Conservation (phyloP, 495 filamentous ascomycete genomes). For the Glarea lozoyensis region DNA sequence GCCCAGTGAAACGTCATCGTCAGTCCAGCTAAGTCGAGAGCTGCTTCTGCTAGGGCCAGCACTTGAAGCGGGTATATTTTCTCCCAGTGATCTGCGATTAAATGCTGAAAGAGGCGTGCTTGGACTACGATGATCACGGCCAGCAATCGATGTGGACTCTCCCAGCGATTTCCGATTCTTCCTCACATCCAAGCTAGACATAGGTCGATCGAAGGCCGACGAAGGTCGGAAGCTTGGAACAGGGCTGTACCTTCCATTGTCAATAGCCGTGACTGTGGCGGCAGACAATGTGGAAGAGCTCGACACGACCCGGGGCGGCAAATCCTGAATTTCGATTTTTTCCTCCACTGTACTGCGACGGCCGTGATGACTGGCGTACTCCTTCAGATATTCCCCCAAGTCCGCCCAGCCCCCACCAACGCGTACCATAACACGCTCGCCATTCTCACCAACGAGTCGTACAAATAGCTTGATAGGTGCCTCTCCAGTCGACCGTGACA, state of each 20-base stretch:
- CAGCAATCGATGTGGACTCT: conserved; percentile 11
- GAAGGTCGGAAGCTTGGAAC: conserved; percentile 20
- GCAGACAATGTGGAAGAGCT: conserved; percentile 5
- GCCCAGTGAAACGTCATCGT: conserved; percentile 48
- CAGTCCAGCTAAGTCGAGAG: conserved; percentile 40
- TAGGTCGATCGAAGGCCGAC: conserved; percentile 27
- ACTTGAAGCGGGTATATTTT: conserved; percentile 21
- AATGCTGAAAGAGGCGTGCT: conserved; percentile 10
- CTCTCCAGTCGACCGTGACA: conserved; percentile 73
- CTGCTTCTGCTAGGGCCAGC: conserved; percentile 33
- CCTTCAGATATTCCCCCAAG: conserved; percentile 84
- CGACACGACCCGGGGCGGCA: conserved; percentile 26
- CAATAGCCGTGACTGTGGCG: conserved; percentile 7
- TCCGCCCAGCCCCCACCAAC: conserved; percentile 97
- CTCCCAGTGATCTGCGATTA: conserved; percentile 6
- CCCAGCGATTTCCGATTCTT: conserved; percentile 36
- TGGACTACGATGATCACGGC: conserved; percentile 8
- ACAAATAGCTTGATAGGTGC: conserved; percentile 90
- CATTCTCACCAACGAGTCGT: conserved; percentile 76
- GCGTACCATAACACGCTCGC: conserved; percentile 94
- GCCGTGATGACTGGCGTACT: conserved; percentile 86
- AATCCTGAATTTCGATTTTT: conserved; percentile 52
- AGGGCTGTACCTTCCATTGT: conserved; percentile 28
- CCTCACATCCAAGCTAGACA: conserved; percentile 34
- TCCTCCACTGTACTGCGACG: conserved; percentile 36